Evolutionary conservation across 768 basidiomycete species (phyloP).

Genomic region (Pisolithus orientalis): DNA sequence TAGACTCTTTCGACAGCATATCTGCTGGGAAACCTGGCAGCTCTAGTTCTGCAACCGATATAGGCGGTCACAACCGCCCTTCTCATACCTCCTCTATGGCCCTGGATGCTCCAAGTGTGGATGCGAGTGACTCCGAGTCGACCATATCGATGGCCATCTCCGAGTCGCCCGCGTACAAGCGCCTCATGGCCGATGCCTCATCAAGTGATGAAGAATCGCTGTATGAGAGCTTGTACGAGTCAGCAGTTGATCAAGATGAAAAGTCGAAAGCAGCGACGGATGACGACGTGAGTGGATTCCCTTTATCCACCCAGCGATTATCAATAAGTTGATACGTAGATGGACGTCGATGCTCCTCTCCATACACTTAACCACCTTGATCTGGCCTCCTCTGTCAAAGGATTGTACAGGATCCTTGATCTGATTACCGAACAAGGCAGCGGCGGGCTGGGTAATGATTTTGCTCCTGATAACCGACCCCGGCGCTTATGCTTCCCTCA

Average conservation of each 20-base stretch:
- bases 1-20: no score
- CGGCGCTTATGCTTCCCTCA: slow-evolving; percentile 9
- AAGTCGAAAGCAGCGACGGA: not conserved
- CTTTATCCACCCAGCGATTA: no score
- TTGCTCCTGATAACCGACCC: not conserved
- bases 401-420: slow-evolving; percentile 43
- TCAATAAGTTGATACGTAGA: not conserved
- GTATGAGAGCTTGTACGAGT: not conserved
- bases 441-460: slow-evolving; percentile 38
- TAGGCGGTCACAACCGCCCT: not conserved
- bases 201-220: not conserved
- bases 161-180: not conserved
- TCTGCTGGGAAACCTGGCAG: no score
- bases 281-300: not conserved
- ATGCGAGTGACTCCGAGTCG: not conserved
- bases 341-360: not conserved
- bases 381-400: slow-evolving; percentile 22
- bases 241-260: not conserved
- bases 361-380: not conserved
- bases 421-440: slow-evolving; percentile 41
- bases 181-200: not conserved
- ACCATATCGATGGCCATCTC: not conserved
- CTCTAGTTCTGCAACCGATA: not conserved
- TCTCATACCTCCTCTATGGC: not conserved
- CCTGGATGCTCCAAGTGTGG: not conserved